These are phyloP conservation scores for Arachis monticola DNA, from an alignment of 331 rosid genomes.

Conservation along the genomic window DNA sequence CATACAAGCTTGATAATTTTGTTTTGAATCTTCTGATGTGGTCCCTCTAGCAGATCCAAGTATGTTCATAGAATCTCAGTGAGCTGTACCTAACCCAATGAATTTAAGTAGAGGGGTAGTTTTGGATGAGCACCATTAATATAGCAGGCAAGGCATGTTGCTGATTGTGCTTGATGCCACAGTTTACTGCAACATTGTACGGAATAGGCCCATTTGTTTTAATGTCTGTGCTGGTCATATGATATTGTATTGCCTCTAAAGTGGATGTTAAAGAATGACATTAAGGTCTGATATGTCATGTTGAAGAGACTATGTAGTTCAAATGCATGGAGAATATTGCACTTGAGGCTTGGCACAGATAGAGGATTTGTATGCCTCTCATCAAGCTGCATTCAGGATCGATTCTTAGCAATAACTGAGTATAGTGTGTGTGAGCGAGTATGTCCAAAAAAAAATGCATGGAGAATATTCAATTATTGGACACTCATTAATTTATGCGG, in stretches of 20 bases:
- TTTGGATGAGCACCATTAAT: slow-evolving; percentile 3
- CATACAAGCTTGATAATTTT: slow-evolving; percentile 36
- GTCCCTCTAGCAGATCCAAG: slow-evolving; percentile 21
- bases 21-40: slow-evolving; percentile 28
- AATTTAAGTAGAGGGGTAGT: slow-evolving; percentile 5
- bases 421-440: no score
- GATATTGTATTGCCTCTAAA: slow-evolving; percentile 1
- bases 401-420: no score
- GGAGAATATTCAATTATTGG: no score
- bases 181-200: slow-evolving; percentile 8
- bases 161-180: not conserved
- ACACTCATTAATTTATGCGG: no score
- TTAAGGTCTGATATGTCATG: not conserved
- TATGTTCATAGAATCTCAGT: slow-evolving; percentile 13
- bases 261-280: not conserved
- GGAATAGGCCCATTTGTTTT: slow-evolving; percentile 39
- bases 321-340: no score
- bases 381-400: no score
- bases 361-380: no score
- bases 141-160: not conserved
- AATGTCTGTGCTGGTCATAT: slow-evolving; percentile 31
- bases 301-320: no score
- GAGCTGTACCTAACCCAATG: slow-evolving; percentile 35
- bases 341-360: no score
- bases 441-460: no score